Evolutionary conservation across 257 asterid species (phyloP), one percentile per base, ranked within the genome.

Genomic region (Jacaranda copaia): DNA sequence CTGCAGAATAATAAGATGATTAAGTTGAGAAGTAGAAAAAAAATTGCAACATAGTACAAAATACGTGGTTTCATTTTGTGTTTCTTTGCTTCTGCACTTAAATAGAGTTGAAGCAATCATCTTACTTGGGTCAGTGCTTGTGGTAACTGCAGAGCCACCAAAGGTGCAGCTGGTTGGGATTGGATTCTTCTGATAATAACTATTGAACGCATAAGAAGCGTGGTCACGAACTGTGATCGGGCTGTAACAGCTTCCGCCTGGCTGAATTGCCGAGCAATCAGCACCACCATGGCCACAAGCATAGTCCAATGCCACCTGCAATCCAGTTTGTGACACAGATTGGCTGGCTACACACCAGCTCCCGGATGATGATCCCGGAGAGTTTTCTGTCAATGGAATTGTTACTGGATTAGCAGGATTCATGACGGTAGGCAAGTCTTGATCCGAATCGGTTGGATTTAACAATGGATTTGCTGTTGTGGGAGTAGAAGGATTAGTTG

Each of bases 301-400:
- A 42, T 91, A 93, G 78, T 93, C 97, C 52, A 93, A 53, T 0
- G 97, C 97, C 2, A 68, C 85, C 73, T 93, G 97, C 77, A 93
- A 72, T 42, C 89, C 89, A 0, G 56, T 40, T 11, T 59, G 80
- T 3, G 91, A 75, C 9, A 85, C 96, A 9, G 94, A 87, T 65
- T 73, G 86, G 77, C 83, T 84, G 12, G 97, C 97, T 6, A 93
- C 85, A 58, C 98, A 91, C 97, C 98, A 93, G 85, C 97, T 89
- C 55, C 90, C 83, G 5, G 86, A 38, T 1, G 94, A 75, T 12
- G 96, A 80, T 51, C 71, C 59, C 3, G 81, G 71, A 0, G 89
- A 15, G 40, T 73, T 70, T 16, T 86, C 66, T 53, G 80, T 14
- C 4, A 80, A 20, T 9, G 91, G 85, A 6, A 83, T 72, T 64